Conservation (phyloP, 306 rosid species). For the Hippophae tibetana region DNA sequence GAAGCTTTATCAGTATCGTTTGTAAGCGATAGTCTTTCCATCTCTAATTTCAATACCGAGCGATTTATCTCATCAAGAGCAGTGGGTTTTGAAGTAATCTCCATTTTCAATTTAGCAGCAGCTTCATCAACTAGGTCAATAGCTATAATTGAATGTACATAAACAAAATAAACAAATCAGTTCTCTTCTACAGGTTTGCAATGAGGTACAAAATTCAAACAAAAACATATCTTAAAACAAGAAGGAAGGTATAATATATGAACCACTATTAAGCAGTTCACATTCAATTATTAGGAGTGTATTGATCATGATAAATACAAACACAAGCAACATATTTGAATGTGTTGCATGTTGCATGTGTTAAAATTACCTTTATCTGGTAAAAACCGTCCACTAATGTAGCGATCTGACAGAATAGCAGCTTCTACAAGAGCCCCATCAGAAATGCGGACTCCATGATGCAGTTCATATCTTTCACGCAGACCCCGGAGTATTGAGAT, state of each 20-base stretch:
- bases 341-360: not conserved
- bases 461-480: constrained; percentile 95
- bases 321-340: not conserved
- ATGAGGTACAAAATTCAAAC: not conserved
- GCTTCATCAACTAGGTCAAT: constrained; percentile 98
- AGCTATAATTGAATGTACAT: constrained; percentile 44
- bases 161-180: not conserved
- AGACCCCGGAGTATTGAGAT: constrained; percentile 83
- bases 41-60: constrained; percentile 84
- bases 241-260: too few relatives aligned
- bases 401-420: constrained; percentile 94
- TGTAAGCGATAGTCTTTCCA: constrained; percentile 89
- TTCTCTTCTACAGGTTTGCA: too few relatives aligned
- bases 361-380: constrained; percentile 80
- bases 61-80: constrained; percentile 96
- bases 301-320: too few relatives aligned
- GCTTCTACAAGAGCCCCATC: constrained; percentile 96
- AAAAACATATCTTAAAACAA: too few relatives aligned
- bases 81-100: constrained; percentile 93
- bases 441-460: constrained; percentile 97
- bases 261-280: too few relatives aligned
- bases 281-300: too few relatives aligned
- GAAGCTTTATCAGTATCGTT: constrained; percentile 94
- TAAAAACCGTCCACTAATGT: constrained; percentile 92
- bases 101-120: constrained; percentile 98